These are phyloP conservation scores for Ensete glaucum DNA, from an alignment of 176 grass and related monocot species.

Conservation along the genomic window DNA sequence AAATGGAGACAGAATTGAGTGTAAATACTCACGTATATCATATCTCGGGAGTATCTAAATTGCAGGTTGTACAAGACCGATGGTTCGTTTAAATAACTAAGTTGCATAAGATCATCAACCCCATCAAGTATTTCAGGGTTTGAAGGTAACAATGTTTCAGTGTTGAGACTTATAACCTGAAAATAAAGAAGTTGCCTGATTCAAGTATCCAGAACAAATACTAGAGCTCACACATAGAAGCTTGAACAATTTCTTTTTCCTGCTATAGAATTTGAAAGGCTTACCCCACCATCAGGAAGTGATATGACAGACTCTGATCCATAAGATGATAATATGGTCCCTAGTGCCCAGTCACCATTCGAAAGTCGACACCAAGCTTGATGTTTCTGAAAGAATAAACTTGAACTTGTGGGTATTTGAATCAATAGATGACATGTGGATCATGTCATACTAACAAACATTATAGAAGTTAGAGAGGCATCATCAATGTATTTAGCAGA, in stretches of 20 bases:
- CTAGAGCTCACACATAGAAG: constrained; percentile 37
- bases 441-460: background rate
- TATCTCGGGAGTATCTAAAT: constrained; percentile 81
- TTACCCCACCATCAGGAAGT: constrained; percentile 73
- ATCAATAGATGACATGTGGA: background rate
- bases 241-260: no score
- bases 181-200: constrained; percentile 1
- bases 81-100: constrained; percentile 95
- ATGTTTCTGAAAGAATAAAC: constrained; percentile 49
- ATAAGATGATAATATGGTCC: constrained; percentile 60
- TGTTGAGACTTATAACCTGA: constrained; percentile 74
- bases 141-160: constrained; percentile 66
- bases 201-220: background rate
- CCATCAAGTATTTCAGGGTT: constrained; percentile 99
- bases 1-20: constrained; percentile 10
- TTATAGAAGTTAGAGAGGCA: background rate
- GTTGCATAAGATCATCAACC: constrained; percentile 95
- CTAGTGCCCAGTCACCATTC: constrained; percentile 80
- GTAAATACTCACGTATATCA: constrained; percentile 82
- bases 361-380: constrained; percentile 74
- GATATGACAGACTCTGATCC: constrained; percentile 64
- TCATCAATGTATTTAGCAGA: background rate
- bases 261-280: constrained; percentile 3
- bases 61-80: constrained; percentile 95
- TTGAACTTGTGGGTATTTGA: constrained; percentile 3